Evolutionary conservation across 495 filamentous ascomycete genomes (phyloP).

Genomic region (Annulohypoxylon nitens): DNA sequence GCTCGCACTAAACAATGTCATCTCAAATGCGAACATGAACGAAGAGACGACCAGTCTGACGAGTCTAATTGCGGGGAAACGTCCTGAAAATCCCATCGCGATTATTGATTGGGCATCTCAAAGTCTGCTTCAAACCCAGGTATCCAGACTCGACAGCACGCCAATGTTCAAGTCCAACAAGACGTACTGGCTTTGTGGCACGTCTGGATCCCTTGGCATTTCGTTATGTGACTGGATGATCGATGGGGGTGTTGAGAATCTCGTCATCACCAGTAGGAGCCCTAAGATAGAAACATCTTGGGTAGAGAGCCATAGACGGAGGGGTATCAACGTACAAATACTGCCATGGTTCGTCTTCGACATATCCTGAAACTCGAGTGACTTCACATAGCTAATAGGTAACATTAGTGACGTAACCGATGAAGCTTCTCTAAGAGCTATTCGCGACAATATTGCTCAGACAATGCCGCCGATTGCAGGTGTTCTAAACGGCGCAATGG

Average conservation of each 20-base stretch:
- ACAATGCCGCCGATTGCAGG: constrained; percentile 57
- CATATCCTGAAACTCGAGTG: not conserved
- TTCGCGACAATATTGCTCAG: constrained; percentile 1
- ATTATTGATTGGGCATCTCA: constrained; percentile 37
- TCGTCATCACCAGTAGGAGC: constrained; percentile 61
- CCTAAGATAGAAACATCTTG: constrained; percentile 57
- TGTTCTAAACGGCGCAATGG: constrained; percentile 60
- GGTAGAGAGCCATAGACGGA: constrained; percentile 46
- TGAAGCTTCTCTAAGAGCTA: constrained; percentile 1
- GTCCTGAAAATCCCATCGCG: constrained; percentile 1
- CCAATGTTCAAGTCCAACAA: constrained; percentile 44
- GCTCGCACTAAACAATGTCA: not conserved
- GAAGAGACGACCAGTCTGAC: not conserved
- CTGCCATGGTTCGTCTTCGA: constrained; percentile 20
- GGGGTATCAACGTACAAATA: constrained; percentile 22
- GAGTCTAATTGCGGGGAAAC: not conserved
- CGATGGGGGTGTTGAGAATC: constrained; percentile 53
- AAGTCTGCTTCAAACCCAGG: not conserved
- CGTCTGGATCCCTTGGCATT: constrained; percentile 58
- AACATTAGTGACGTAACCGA: constrained; percentile 35
- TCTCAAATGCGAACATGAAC: not conserved
- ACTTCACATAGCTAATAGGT: not conserved
- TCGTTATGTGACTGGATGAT: constrained; percentile 64
- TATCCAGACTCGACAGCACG: not conserved
- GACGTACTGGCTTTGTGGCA: constrained; percentile 63